Base-by-base conservation (phyloP, 306 rosid species). In the Quercus ilex region DNA sequence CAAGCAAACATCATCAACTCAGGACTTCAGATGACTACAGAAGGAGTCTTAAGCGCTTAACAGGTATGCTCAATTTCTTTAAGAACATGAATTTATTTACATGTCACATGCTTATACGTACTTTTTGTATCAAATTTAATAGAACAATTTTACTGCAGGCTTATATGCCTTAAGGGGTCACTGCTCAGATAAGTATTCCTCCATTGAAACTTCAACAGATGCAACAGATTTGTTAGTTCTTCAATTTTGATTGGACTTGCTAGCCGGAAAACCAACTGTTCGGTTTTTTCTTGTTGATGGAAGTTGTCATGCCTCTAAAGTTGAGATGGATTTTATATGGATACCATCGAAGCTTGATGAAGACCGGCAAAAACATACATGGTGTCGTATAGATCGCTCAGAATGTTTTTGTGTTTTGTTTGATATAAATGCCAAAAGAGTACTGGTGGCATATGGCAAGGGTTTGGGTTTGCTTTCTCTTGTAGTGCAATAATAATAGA, bases 21-120 rank as follows among this genome's bases (percentile, higher is more conserved):
- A 69, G 81, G 67, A 3, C 62, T 89, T 55, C 76, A 85, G 58
- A 55, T 89, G 5, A 76, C 86, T 26, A 55, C 76, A 26, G n/a
- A n/a, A n/a, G 74, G 80, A 76, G 80, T 69, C 78, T 70, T 75
- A 41, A 81, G 80, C 14, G 86, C 86, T 74, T 89, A 86, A 76
- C 46, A 59, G 73, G 88, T 86, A 76, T 31, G 77, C 80, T 38
- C 69, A 73, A 14, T 76, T 73, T 78, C 30, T 25, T 73, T 64
- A 46, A 69, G 1, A 30, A 53, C 21, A 41, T 49, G 13, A 7
- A 38, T 35, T 25, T 2, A 38, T 35, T 23, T 72, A 19, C 53
- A 43, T 12, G 30, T 17, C 35, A 55, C 9, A 21, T 33, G 4
- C 11, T 13, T 68, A 38, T 20, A 13, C 64, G 11, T 31, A 53